Base-by-base conservation (phyloP, 148 eudicot species). In the Dianthus caryophyllus region DNA sequence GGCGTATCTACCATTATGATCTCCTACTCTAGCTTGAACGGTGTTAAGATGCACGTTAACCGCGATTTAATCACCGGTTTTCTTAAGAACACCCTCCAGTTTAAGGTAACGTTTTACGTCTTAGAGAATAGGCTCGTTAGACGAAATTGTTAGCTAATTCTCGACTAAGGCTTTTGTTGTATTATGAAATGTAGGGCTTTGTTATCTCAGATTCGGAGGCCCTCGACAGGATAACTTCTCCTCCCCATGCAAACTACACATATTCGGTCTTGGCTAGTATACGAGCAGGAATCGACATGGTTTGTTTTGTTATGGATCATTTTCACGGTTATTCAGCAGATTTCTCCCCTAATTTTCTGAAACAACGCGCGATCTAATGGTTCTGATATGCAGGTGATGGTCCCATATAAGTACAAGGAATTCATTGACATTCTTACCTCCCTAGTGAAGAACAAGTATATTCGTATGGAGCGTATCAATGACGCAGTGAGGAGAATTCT, bases 401-500 rank as follows among this genome's bases (percentile, higher is more conserved):
- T 71, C 18, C 75, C 79, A 52, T 14, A 6, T 43, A 76, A 76
- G 10, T 76, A 66, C 48, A 72, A 13, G 8, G 80, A 77, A 24
- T 77, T 72, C 69, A 77, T 77, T 7, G 73, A 72, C 53, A 67
- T 22, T 53, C 72, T 77, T 4, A 77, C 69, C 5, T 17, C 51
- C 27, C 71, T 77, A 61, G 76, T 72, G 8, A 66, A 77, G 64
- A 72, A 67, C 65, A 61, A 72, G 36, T 43, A 71, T 27, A 61
- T 77, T 20, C 26, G n/a, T 26, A 77, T 77, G 80, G 69, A 71
- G 39, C 75, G 80, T 16, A 77, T 77, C 24, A 47, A 77, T 38
- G 80, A 77, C 18, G 80, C 80, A 66, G 80, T 77, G 60, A 73
- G 25, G 76, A 72, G 80, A 53, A 77, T 77, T 17, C 58, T 77